phyloP scores from a whole-genome alignment of 2,329 filamentous ascomycete genomes.

The Sarocladiaceae sp. region DNA sequence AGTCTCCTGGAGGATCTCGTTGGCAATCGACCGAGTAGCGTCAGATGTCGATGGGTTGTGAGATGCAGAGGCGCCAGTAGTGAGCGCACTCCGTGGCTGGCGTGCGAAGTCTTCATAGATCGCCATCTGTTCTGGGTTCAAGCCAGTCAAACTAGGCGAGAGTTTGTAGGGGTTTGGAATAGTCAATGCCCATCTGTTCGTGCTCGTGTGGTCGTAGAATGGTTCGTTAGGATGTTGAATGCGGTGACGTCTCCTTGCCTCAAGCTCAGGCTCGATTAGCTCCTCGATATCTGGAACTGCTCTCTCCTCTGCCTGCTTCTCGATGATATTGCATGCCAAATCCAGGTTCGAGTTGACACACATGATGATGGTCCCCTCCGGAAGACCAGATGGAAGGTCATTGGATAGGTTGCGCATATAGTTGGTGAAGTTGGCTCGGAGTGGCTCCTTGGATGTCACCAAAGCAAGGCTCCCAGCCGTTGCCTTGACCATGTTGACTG shows the following conservation, averaged over 20 bases:
- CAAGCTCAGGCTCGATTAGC: conserved; percentile 76
- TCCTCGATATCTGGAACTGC: conserved; percentile 93
- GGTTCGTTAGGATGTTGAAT: conserved; percentile 71
- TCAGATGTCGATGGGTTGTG: conserved; percentile 55
- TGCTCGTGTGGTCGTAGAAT: conserved; percentile 66
- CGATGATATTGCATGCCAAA: conserved; percentile 85
- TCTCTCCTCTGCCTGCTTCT: conserved; percentile 90
- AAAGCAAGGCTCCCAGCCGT: conserved; percentile 89
- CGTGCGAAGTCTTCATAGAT: conserved; percentile 96
- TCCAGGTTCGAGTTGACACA: conserved; percentile 98
- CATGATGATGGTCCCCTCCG: conserved; percentile 94
- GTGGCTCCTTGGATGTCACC: conserved; percentile 96
- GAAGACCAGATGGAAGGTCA: conserved; percentile 72
- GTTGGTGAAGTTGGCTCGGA: conserved; percentile 94
- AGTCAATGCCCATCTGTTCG: conserved; percentile 87
- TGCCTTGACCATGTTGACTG: conserved; percentile 90
- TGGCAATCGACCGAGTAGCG: conserved; percentile 53
- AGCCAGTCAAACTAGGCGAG: conserved; percentile 58
- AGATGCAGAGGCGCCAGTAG: conserved; percentile 45
- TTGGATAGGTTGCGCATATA: conserved; percentile 72
- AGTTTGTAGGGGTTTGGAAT: conserved; percentile 93
- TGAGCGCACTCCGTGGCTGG: conserved; percentile 57
- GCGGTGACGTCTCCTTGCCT: conserved; percentile 70
- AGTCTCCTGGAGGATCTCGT: conserved; percentile 58
- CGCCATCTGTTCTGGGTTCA: conserved; percentile 87